Evolutionary conservation across 2,329 filamentous ascomycete genomes (phyloP).

Genomic region (Stemphylium vesicarium): DNA sequence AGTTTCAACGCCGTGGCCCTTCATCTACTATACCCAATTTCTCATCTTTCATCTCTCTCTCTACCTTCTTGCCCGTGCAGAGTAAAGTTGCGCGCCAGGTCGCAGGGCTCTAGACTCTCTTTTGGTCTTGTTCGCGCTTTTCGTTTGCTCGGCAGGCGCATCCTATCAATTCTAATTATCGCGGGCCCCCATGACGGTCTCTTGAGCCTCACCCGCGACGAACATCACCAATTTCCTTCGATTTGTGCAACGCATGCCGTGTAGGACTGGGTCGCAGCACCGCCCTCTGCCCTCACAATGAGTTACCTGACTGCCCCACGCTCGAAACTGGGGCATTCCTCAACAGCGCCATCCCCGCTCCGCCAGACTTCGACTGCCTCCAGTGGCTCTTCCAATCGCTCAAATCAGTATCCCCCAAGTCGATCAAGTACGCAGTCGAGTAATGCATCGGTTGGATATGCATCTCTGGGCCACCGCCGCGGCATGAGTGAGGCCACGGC

Average conservation of each 20-base stretch:
- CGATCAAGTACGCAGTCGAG: conserved; percentile 75
- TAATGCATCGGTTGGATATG: conserved; percentile 65
- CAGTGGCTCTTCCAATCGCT: conserved; percentile 73
- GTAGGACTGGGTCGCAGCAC: conserved; percentile 13
- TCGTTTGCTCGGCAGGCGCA: conserved; percentile 36
- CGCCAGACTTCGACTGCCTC: conserved; percentile 75
- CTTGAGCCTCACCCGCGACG: conserved; percentile 21
- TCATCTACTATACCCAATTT: conserved; percentile 25
- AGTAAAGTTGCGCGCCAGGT: conserved; percentile 26
- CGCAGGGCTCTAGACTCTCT: conserved; percentile 26
- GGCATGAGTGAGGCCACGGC: conserved; percentile 75
- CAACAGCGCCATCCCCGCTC: conserved; percentile 53
- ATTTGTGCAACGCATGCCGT: conserved; percentile 42
- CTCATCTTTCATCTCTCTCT: conserved; percentile 44
- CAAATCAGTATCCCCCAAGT: conserved; percentile 63
- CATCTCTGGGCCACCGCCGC: conserved; percentile 67
- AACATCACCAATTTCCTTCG: conserved; percentile 20
- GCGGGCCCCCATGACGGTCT: conserved; percentile 39
- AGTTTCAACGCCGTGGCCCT: conserved; percentile 32
- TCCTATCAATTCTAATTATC: conserved; percentile 27
- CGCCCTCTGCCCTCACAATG: conserved; percentile 39
- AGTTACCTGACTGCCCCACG: conserved; percentile 47
- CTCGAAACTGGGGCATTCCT: conserved; percentile 48
- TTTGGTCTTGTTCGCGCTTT: conserved; percentile 16
- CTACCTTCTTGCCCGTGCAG: conserved; percentile 27